phyloP scores from a whole-genome alignment of 2,329 filamentous ascomycete genomes.

The Fusarium setosum region DNA sequence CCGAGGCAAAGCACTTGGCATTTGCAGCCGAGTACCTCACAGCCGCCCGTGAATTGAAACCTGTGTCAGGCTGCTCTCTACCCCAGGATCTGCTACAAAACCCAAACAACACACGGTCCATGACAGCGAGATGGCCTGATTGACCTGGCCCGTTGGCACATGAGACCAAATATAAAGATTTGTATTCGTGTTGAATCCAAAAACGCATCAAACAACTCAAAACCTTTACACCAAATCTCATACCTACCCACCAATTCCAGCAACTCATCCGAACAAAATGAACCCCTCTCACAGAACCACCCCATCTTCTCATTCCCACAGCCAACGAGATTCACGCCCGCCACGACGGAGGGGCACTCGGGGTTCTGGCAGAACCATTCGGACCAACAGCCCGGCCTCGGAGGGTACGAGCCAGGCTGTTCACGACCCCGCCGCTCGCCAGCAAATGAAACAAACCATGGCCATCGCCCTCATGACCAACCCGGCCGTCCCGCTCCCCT shows the following conservation, averaged over 20 bases:
- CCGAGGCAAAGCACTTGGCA: neutral
- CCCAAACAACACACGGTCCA: neutral
- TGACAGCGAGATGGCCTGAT: neutral
- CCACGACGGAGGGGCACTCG: slow-evolving; percentile 11
- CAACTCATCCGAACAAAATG: neutral
- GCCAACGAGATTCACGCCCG: neutral
- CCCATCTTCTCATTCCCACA: neutral
- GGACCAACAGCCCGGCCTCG: neutral
- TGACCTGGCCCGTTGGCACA: neutral
- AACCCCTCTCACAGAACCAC: neutral
- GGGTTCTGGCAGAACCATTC: slow-evolving; percentile 1
- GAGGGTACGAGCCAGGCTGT: slow-evolving; percentile 3
- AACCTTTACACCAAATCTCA: too few relatives aligned
- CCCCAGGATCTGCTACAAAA: neutral
- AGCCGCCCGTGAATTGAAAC: neutral
- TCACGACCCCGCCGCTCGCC: slow-evolving; percentile 24
- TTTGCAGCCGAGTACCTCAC: neutral
- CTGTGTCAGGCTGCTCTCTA: neutral
- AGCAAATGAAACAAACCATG: slow-evolving; percentile 33
- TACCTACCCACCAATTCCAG: neutral
- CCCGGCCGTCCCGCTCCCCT: slow-evolving; percentile 21
- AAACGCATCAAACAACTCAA: neutral
- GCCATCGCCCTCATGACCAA: slow-evolving; percentile 27
- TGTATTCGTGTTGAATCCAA: neutral
- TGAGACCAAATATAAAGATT: neutral